These are phyloP conservation scores for Pseudopediastrum boryanum DNA, from an alignment of 139 green algal species.

Conservation along the genomic window DNA sequence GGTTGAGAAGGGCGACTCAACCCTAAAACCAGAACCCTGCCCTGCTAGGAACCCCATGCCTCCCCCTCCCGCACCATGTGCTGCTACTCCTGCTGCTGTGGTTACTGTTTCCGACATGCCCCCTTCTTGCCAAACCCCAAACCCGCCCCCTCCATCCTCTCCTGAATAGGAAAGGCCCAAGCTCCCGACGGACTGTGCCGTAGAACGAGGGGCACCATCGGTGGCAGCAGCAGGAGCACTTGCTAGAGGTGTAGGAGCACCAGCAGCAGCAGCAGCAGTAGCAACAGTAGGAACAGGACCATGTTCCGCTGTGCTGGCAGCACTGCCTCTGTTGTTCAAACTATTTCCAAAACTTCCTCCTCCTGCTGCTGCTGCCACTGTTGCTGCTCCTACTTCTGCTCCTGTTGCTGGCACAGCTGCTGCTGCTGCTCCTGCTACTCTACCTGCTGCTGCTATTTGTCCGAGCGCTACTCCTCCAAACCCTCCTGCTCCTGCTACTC, in stretches of 20 bases:
- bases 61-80: background rate
- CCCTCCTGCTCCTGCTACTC: background rate
- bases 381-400: background rate
- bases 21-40: too few species aligned
- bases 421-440: background rate
- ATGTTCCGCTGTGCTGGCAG: background rate
- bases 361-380: background rate
- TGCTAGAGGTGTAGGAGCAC: too few species aligned
- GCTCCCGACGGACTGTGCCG: too few species aligned
- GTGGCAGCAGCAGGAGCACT: too few species aligned
- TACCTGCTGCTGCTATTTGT: background rate
- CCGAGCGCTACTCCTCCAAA: background rate
- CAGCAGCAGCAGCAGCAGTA: conserved; percentile 15
- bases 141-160: too few species aligned
- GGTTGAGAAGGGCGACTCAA: too few species aligned
- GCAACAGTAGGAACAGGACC: conserved; percentile 2
- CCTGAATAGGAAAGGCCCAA: too few species aligned
- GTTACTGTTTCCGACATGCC: background rate
- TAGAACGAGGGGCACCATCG: too few species aligned
- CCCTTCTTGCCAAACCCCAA: background rate
- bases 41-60: too few species aligned
- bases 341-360: background rate
- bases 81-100: conserved; percentile 6
- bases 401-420: background rate
- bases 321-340: too few species aligned